Conservation (phyloP, 1,139 yeast species). For the Protomyces inundatus region DNA sequence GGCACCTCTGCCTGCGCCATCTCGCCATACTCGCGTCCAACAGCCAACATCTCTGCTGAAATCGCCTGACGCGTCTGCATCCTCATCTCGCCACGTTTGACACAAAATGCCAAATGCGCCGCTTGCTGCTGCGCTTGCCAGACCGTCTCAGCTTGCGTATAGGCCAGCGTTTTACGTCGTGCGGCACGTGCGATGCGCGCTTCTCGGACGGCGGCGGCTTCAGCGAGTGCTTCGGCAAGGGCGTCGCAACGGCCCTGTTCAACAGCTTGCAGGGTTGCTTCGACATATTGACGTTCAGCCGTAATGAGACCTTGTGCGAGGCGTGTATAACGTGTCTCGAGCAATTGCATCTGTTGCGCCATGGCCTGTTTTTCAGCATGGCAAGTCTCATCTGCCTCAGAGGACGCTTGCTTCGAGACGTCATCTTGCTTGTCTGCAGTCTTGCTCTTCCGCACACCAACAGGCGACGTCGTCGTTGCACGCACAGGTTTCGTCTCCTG, state of each 20-base stretch:
- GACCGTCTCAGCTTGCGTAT: slow-evolving; percentile 2
- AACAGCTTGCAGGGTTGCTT: not conserved
- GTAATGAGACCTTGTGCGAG: not conserved
- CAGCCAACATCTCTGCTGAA: not conserved
- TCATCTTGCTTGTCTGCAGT: not conserved
- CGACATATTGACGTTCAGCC: not conserved
- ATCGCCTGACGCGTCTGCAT: not conserved
- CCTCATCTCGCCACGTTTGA: slow-evolving; percentile 2
- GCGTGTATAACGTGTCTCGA: slow-evolving; percentile 10
- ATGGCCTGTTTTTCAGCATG: not conserved
- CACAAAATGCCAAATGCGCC: slow-evolving; percentile 14
- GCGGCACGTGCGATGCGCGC: not conserved
- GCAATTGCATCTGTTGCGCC: not conserved
- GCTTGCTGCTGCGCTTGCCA: slow-evolving; percentile 9
- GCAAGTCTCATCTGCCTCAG: not conserved
- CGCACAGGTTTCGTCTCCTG: not conserved
- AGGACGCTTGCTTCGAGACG: not conserved
- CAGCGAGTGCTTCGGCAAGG: not conserved
- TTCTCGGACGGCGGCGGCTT: not conserved
- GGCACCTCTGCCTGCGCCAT: not conserved
- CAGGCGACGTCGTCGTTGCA: not conserved
- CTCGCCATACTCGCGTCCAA: slow-evolving; percentile 6
- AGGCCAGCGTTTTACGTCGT: not conserved
- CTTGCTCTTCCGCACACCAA: not conserved
- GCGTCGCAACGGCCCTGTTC: not conserved